Base-by-base conservation (phyloP, 2,329 filamentous ascomycete species). In the Calonectria henricotiae region DNA sequence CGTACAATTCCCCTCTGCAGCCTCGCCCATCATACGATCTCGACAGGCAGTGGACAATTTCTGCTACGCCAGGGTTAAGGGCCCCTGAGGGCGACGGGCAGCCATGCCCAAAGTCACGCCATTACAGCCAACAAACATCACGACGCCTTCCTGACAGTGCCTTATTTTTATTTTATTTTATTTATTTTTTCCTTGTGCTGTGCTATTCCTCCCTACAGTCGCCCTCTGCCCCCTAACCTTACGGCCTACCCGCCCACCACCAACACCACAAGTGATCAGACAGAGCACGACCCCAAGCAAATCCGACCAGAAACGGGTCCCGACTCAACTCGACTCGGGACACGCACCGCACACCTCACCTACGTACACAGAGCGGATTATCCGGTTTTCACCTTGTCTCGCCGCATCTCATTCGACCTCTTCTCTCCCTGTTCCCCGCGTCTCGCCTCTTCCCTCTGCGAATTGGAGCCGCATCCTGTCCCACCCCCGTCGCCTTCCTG, bases 1-100 rank as follows among this genome's bases (percentile, higher is more conserved):
- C 77, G 77, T 78, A 76, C 77, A 77, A 78, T 78, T 78, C 77
- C 77, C 78, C 79, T 80, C 76, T 73, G 68, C 76, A 82, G 81
- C 81, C 81, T 82, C 72, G 80, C 69, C 65, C 75, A 82, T 82
- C 81, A 82, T 82, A 82, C 80, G 81, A 82, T 81, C 76, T 80
- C 73, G 72, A 30, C 71, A 64, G 62, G 66, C 47, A 74, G 73
- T 74, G 72, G 70, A 71, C 75, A 76, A 74, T 75, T 76, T 77
- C 71, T 75, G 74, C 71, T 78, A 76, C 75, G 75, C 75, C 76
- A 76, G 76, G 75, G 75, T 71, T 70, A 75, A 73, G 75, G 76
- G 69, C 74, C 76, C 76, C 76, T 77, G 68, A 46, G 73, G 72
- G 44, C 49, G 58, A 69, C 49, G 73, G 70, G 63, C 74, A 72